A percentile compares a stretch with the other conserved stretches of the same genome.
These are phyloP conservation scores for Penicillium daleae DNA, from an alignment of 495 filamentous ascomycete genomes.

Conservation along the genomic window DNA sequence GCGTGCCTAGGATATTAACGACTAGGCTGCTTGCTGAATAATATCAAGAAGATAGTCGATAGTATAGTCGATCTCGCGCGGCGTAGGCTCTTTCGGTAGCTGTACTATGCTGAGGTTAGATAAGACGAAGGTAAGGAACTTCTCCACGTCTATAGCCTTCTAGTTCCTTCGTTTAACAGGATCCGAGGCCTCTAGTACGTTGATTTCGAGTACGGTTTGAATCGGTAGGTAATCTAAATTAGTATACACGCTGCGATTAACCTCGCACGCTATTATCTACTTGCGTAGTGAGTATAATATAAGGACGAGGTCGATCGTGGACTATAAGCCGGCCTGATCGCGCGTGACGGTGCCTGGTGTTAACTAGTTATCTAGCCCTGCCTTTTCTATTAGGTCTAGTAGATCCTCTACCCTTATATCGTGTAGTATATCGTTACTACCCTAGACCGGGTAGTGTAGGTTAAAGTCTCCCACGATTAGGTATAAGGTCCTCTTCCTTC, in stretches of 20 bases:
- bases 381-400: not conserved
- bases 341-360: not conserved
- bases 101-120: not conserved
- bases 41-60: too few species aligned
- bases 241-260: not conserved
- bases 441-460: not conserved
- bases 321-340: not conserved
- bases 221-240: slow-evolving; percentile 17
- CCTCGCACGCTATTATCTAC: slow-evolving; percentile 4
- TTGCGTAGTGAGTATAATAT: not conserved
- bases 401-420: slow-evolving; percentile 5
- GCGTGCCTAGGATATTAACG: too few species aligned
- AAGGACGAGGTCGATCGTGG: not conserved
- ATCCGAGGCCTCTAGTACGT: not conserved
- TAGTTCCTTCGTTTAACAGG: not conserved
- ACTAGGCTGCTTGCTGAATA: too few species aligned
- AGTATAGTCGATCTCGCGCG: too few species aligned
- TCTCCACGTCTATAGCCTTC: not conserved
- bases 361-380: not conserved
- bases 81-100: too few species aligned
- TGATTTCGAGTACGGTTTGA: not conserved
- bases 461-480: too few species aligned
- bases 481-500: too few species aligned
- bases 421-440: not conserved
- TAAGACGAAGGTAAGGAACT: not conserved